Evolutionary conservation across 306 rosid species (phyloP).

Genomic region (Castanea crenata): DNA sequence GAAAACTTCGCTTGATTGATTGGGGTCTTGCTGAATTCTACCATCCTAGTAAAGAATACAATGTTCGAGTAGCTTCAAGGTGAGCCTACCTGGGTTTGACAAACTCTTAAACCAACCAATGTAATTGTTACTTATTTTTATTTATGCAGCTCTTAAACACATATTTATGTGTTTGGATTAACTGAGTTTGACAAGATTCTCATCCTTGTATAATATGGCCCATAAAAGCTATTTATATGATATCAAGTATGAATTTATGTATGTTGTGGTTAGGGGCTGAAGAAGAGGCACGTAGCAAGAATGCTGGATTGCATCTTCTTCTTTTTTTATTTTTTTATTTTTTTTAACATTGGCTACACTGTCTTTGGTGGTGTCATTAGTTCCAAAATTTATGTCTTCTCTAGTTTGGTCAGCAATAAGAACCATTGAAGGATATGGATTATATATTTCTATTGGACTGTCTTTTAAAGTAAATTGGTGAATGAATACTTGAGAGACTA

Average conservation of each 20-base stretch:
- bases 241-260: too few species aligned
- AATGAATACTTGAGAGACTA: neutral
- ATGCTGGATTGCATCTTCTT: neutral
- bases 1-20: conserved; percentile 86
- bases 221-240: too few species aligned
- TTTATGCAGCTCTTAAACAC: neutral
- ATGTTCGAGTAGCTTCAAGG: conserved; percentile 92
- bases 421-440: neutral
- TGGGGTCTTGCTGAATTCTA: conserved; percentile 96
- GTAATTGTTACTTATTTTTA: neutral
- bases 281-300: neutral
- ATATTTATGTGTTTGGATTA: neutral
- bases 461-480: neutral
- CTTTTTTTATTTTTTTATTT: neutral
- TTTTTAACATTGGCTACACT: neutral
- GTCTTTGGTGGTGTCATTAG: neutral
- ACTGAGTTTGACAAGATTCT: neutral
- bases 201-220: neutral
- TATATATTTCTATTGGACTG: neutral
- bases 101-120: neutral
- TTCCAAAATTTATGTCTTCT: neutral
- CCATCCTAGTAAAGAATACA: conserved; percentile 87
- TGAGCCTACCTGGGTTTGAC: conserved; percentile 17
- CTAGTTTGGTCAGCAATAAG: neutral
- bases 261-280: too few species aligned